These are phyloP conservation scores for Pezicula neosporulosa DNA, from an alignment of 2,329 filamentous ascomycete species.

Conservation along the genomic window DNA sequence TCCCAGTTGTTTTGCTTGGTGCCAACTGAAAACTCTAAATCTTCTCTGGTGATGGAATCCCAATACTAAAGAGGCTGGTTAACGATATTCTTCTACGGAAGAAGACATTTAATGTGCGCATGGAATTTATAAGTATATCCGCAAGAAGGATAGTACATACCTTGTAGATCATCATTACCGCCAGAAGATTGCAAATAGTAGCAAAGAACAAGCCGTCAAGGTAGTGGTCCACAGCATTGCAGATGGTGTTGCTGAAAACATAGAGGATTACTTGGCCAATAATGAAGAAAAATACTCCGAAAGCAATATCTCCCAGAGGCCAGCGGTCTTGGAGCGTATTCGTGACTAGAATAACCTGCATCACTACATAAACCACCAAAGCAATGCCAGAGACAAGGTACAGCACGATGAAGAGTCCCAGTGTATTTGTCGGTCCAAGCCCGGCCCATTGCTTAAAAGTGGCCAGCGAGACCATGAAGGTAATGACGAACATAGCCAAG, in stretches of 20 bases:
- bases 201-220: conserved; percentile 93
- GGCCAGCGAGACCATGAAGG: conserved; percentile 80
- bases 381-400: conserved; percentile 89
- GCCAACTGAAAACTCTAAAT: conserved; percentile 96
- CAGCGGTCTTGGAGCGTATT: conserved; percentile 93
- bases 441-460: conserved; percentile 94
- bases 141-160: conserved; percentile 38
- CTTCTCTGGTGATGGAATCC: conserved; percentile 98
- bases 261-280: conserved; percentile 91
- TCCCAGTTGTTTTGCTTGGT: conserved; percentile 98
- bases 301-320: conserved; percentile 88
- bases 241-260: conserved; percentile 82
- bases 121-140: not conserved
- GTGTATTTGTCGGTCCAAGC: conserved; percentile 77
- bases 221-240: conserved; percentile 82
- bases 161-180: conserved; percentile 99
- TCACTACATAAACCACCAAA: conserved; percentile 77
- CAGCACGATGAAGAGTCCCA: conserved; percentile 86
- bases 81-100: not conserved
- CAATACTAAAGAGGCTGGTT: conserved; percentile 65
- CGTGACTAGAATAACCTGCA: conserved; percentile 85
- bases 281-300: conserved; percentile 88
- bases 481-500: conserved; percentile 77
- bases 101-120: not conserved
- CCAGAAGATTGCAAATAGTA: conserved; percentile 87